Conservation (phyloP, 495 filamentous ascomycete genomes). For the Podospora tetraspora region DNA sequence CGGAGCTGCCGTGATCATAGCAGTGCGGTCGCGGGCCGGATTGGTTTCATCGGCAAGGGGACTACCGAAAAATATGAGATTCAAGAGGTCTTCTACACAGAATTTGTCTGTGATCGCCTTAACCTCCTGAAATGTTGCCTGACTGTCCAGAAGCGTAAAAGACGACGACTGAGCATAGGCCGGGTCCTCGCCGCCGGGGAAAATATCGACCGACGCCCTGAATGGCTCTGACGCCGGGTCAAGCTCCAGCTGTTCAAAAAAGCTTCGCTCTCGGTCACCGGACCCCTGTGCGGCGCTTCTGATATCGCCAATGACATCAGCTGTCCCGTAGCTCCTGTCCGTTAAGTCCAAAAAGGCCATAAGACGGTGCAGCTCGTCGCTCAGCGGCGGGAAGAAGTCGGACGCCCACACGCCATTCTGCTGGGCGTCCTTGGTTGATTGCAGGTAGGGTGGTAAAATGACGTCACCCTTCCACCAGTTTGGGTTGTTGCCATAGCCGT, state of each 20-base stretch:
- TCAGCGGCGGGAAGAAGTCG: conserved; percentile 32
- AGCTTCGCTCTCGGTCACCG: conserved; percentile 26
- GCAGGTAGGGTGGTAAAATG: conserved; percentile 48
- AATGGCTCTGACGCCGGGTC: neutral
- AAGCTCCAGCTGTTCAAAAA: conserved; percentile 15
- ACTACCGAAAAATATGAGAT: neutral
- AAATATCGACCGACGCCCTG: conserved; percentile 14
- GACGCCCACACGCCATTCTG: conserved; percentile 38
- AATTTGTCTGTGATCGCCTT: neutral
- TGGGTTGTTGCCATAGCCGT: conserved; percentile 60
- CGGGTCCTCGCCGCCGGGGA: neutral
- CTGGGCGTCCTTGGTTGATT: conserved; percentile 42
- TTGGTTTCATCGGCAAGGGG: neutral
- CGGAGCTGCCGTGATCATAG: conserved; percentile 49
- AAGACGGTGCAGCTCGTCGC: conserved; percentile 65
- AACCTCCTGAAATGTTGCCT: neutral
- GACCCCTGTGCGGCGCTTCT: neutral
- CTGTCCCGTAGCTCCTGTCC: conserved; percentile 74
- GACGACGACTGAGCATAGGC: neutral
- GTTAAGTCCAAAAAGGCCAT: conserved; percentile 81
- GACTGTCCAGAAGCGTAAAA: neutral
- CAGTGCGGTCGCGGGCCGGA: conserved; percentile 28
- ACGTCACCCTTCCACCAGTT: conserved; percentile 83
- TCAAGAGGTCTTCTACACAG: neutral
- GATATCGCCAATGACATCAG: conserved; percentile 41